Conservation (phyloP, 257 asterid species). For the Solanum megistacrolobum region DNA sequence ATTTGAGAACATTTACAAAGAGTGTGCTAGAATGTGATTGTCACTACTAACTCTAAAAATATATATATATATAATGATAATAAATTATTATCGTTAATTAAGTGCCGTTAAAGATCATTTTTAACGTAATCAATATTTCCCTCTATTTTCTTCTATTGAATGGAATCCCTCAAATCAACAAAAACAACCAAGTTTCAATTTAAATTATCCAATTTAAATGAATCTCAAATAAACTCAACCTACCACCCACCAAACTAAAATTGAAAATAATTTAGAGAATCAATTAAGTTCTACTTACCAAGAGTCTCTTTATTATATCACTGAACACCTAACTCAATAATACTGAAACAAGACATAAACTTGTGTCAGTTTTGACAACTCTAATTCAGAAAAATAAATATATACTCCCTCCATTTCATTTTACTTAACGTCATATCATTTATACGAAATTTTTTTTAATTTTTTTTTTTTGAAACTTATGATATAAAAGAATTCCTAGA, state of each 20-base stretch:
- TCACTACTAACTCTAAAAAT: no score
- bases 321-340: not conserved
- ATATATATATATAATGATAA: no score
- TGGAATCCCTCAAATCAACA: not conserved
- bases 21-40: no score
- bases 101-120: accelerated
- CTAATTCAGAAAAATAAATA: not conserved
- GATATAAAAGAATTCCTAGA: no score
- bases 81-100: no score
- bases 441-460: no score
- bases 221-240: not conserved
- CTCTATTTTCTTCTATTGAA: no score
- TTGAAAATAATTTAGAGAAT: not conserved
- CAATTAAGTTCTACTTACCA: not conserved
- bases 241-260: not conserved
- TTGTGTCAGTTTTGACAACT: not conserved
- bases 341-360: not conserved
- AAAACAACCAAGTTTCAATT: not conserved
- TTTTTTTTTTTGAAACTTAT: no score
- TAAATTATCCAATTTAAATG: not conserved
- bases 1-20: no score
- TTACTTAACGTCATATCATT: no score
- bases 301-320: not conserved
- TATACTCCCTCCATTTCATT: not conserved
- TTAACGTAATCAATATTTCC: not conserved